Evolutionary conservation across 176 grass and related monocot species (phyloP).

Genomic region (Panicum miliaceum): DNA sequence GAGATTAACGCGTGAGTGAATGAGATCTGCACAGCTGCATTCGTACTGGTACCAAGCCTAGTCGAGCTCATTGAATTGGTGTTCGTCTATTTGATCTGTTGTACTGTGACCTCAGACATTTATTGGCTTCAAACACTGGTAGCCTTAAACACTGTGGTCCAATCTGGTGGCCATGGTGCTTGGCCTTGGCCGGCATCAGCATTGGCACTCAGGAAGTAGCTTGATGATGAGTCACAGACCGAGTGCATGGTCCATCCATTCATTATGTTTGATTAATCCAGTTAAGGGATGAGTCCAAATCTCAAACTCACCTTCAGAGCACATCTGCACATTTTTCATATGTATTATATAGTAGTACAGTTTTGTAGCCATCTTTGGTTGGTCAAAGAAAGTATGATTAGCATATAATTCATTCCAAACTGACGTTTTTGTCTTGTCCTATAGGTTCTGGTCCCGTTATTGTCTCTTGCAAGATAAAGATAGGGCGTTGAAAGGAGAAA

Average conservation of each 20-base stretch:
- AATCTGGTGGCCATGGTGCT: conserved; percentile 16
- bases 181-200: not conserved
- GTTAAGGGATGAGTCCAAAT: not conserved
- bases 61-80: conserved; percentile 10
- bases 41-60: not conserved
- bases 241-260: conserved; percentile 15
- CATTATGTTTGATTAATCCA: not conserved
- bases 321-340: too few relatives aligned
- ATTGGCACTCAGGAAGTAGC: not conserved
- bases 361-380: not conserved
- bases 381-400: conserved; percentile 14
- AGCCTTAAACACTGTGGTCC: conserved; percentile 40
- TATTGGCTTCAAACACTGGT: conserved; percentile 18
- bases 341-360: not conserved
- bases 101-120: not conserved
- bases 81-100: conserved; percentile 2
- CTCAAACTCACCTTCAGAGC: not conserved
- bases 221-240: not conserved
- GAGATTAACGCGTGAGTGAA: not conserved
- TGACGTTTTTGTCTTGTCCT: not conserved
- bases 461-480: not conserved
- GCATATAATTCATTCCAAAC: not conserved
- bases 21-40: not conserved
- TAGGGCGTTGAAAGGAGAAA: not conserved
- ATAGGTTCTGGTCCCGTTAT: not conserved